phyloP scores from a whole-genome alignment of 2,329 filamentous ascomycete species.

The Cladosporium oxysporum region DNA sequence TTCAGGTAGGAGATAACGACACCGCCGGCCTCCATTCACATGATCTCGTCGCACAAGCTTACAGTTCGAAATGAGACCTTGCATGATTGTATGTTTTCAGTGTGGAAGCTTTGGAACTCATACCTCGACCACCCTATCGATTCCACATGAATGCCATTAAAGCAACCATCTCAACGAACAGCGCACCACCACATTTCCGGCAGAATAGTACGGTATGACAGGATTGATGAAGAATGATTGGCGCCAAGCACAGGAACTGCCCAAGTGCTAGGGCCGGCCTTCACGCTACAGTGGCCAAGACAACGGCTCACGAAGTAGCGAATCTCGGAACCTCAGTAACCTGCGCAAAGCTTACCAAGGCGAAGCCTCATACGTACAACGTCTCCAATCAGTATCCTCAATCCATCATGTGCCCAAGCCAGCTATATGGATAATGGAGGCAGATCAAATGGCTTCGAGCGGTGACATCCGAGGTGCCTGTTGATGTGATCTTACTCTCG shows the following conservation, averaged over 20 bases:
- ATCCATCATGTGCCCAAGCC: neutral
- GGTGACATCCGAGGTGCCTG: neutral
- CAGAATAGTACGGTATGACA: neutral
- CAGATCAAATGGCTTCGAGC: neutral
- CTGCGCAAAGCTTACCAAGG: constrained; percentile 17
- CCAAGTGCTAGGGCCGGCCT: constrained; percentile 4
- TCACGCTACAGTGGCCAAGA: constrained; percentile 3
- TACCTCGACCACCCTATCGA: neutral
- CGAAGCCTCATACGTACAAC: neutral
- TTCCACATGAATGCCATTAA: neutral
- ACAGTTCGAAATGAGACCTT: neutral
- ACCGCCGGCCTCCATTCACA: neutral
- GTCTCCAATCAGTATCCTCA: neutral
- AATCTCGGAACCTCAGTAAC: neutral
- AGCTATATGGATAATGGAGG: constrained; percentile 1
- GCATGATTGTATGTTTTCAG: neutral
- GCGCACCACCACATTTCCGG: neutral
- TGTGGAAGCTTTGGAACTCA: neutral
- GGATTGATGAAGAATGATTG: constrained; percentile 5
- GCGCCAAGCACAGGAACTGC: neutral
- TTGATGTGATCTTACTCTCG: neutral
- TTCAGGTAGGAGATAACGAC: neutral
- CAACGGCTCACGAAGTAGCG: neutral
- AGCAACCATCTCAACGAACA: neutral
- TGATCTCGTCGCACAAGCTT: neutral